These are phyloP conservation scores for Magnusiomyces suaveolens DNA, from an alignment of 1,139 yeast genomes.

Conservation along the genomic window DNA sequence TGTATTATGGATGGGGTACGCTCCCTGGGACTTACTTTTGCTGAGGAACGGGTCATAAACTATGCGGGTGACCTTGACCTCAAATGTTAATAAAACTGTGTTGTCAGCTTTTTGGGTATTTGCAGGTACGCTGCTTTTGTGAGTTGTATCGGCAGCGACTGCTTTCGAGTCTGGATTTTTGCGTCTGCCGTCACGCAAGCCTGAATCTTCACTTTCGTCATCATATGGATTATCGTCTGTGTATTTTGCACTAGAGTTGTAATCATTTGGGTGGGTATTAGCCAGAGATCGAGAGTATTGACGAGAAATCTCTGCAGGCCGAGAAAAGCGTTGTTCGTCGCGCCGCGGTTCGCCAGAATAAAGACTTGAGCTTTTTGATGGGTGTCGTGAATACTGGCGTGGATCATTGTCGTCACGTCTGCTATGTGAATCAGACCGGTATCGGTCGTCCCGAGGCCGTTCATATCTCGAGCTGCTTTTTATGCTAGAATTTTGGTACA, in stretches of 20 bases:
- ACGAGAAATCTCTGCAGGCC: neutral
- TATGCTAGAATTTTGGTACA: neutral
- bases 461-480: neutral
- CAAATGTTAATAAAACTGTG: neutral
- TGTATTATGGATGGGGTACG: slow-evolving; percentile 32
- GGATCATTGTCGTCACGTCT: neutral
- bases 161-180: neutral
- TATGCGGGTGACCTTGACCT: neutral
- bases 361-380: neutral
- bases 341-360: neutral
- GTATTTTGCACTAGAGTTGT: neutral
- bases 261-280: neutral
- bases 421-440: neutral
- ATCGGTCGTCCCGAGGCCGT: neutral
- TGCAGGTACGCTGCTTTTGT: neutral
- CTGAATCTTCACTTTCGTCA: neutral
- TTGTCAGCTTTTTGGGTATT: neutral
- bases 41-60: slow-evolving; percentile 51
- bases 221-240: neutral
- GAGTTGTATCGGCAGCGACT: neutral
- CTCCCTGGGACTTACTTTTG: slow-evolving; percentile 35
- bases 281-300: neutral
- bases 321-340: neutral
- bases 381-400: neutral
- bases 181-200: neutral